Evolutionary conservation across 176 grass and related monocot genomes (phyloP), one percentile per base, ranked within the genome.

Genomic region (Oryza nivara): DNA sequence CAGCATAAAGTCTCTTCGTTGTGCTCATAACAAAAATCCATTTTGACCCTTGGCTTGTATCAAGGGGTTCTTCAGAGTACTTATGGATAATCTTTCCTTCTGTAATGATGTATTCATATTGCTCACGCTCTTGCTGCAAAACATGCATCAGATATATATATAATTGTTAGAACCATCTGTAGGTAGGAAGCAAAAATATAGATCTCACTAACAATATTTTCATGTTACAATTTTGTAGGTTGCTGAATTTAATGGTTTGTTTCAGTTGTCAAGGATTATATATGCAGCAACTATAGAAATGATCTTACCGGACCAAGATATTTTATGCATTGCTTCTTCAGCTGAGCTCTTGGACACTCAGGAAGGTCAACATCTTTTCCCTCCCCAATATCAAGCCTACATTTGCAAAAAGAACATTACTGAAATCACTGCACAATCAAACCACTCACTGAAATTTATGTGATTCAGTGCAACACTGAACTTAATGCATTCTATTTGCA

Each of bases 1-100:
- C 93, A 58, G 96, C 96, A 87, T 92, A 98, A 23, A 98, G 79
- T 68, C 49, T 88, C 64, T 88, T 86, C 56, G 75, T 63, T 65
- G 96, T 90, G 75, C 96, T 93, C 90, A 98, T 88, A 82, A 95
- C 96, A 89, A 98, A 98, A 82, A 98, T 98, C 96, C 96, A 98
- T 82, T 92, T 95, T 65, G 70, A 70, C 28, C 78, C 91, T 28
- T 51, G 70, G 43, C 20, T 79, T 72, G 93, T 92, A 87, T 95
- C 91, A 45, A 98, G 87, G 78, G 74, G 85, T 84, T 81, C 80
- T 68, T 83, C 77, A 64, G 89, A 88, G 35, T 72, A 60, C 90
- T 91, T 98, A 72, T 94, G 88, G 14, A 91, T 75, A 85, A 92
- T 75, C 9, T 84, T 95, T 65, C 93, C 93, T n/a, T 88, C 66